Evolutionary conservation across 441 rosid genomes (phyloP).

Genomic region (Mallotus japonicus): DNA sequence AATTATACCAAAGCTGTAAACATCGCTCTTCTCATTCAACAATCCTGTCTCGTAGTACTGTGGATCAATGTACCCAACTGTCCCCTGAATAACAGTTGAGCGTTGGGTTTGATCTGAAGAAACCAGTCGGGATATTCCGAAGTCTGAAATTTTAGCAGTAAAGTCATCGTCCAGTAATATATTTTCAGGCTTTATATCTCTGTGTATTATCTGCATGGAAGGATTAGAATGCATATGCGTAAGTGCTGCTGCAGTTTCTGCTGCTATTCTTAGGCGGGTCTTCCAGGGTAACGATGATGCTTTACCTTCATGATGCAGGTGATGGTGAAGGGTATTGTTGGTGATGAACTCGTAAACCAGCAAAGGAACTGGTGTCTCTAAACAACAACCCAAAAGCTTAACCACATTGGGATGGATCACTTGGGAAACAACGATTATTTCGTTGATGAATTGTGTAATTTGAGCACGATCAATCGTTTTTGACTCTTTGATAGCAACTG

Average conservation of each 20-base stretch:
- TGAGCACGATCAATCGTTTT: slow-evolving; percentile 25
- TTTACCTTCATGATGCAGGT: slow-evolving; percentile 14
- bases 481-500: slow-evolving; percentile 36
- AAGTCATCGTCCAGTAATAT: slow-evolving; percentile 33
- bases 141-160: slow-evolving; percentile 37
- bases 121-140: slow-evolving; percentile 39
- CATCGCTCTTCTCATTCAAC: slow-evolving; percentile 34
- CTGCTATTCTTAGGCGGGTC: slow-evolving; percentile 28
- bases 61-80: slow-evolving; percentile 24
- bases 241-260: slow-evolving; percentile 35
- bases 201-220: slow-evolving; percentile 36
- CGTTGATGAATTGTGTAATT: slow-evolving; percentile 34
- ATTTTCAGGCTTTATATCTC: slow-evolving; percentile 37
- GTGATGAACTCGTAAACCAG: slow-evolving; percentile 37
- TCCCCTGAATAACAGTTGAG: slow-evolving; percentile 36
- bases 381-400: slow-evolving; percentile 40
- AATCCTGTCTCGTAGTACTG: slow-evolving; percentile 18
- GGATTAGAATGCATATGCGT: slow-evolving; percentile 40
- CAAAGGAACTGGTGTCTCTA: slow-evolving; percentile 36
- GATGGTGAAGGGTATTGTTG: slow-evolving; percentile 36
- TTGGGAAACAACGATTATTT: slow-evolving; percentile 30
- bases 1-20: slow-evolving; percentile 42
- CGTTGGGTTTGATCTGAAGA: slow-evolving; percentile 27
- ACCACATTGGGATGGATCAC: slow-evolving; percentile 39
- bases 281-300: slow-evolving; percentile 24